A percentile compares a stretch with the other conserved stretches of the same genome.
Evolutionary conservation across 192 early-diverging fungal species (phyloP).

Genomic region (Dissophora ornata): DNA sequence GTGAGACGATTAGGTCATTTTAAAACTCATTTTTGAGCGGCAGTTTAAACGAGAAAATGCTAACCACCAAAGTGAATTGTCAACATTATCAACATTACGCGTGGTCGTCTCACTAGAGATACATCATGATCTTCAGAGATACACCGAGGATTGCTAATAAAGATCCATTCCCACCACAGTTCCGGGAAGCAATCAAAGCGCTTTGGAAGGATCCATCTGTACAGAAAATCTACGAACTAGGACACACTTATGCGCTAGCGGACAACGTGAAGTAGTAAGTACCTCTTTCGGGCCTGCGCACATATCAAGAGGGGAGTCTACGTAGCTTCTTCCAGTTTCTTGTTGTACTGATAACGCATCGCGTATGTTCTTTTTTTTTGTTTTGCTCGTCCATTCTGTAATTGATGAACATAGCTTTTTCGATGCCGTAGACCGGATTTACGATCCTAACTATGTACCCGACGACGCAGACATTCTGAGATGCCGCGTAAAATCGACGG

Average conservation of each 20-base stretch:
- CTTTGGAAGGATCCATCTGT: slow-evolving; percentile 62
- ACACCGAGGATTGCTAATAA: slow-evolving; percentile 53
- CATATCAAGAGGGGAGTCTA: no score
- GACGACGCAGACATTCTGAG: slow-evolving; percentile 69
- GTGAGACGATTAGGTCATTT: no score
- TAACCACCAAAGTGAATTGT: no score
- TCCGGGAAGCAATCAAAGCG: slow-evolving; percentile 53
- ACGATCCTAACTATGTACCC: slow-evolving; percentile 59
- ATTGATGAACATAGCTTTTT: no score
- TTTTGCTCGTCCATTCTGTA: no score
- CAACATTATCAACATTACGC: no score
- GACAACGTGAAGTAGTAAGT: slow-evolving; percentile 69
- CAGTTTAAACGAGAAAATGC: no score
- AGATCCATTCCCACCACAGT: slow-evolving; percentile 52
- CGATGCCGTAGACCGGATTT: slow-evolving; percentile 60
- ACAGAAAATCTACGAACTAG: slow-evolving; percentile 53
- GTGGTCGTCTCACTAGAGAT: no score
- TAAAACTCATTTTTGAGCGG: no score
- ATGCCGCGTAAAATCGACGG: slow-evolving; percentile 71
- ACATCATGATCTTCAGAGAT: slow-evolving; percentile 20
- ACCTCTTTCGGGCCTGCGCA: no score
- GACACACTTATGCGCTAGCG: slow-evolving; percentile 61
- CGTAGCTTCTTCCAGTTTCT: no score
- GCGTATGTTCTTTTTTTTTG: neutral
- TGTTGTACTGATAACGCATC: no score